phyloP scores from a whole-genome alignment of 202 grass and related monocot species.

The Elaeis oleifera region DNA sequence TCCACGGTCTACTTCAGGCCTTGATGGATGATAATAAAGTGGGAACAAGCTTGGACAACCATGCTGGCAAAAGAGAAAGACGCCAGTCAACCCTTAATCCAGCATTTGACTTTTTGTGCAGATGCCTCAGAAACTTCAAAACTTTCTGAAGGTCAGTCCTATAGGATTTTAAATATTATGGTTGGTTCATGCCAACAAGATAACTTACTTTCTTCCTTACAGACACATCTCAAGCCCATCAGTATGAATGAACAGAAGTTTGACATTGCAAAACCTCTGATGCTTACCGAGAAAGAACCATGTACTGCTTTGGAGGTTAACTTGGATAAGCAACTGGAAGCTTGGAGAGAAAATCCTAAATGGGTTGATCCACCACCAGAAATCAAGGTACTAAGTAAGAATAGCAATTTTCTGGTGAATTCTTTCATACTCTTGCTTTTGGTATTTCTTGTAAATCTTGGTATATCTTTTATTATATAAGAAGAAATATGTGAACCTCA shows the following conservation, averaged over 20 bases:
- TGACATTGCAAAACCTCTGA: constrained; percentile 9
- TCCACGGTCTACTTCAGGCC: not conserved
- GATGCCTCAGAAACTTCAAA: constrained; percentile 64
- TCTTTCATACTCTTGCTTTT: not conserved
- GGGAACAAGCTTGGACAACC: constrained; percentile 13
- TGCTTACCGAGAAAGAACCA: constrained; percentile 13
- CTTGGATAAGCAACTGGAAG: constrained; percentile 66
- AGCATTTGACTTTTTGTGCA: constrained; percentile 47
- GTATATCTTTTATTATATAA: not conserved
- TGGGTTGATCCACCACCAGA: constrained; percentile 59
- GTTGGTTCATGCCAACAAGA: not conserved
- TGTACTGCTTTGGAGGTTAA: constrained; percentile 22
- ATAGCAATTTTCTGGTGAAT: not conserved
- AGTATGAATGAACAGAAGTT: constrained; percentile 24
- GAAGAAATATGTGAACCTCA: too few relatives aligned
- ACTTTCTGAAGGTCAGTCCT: constrained; percentile 46
- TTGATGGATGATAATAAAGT: constrained; percentile 29
- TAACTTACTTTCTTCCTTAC: constrained; percentile 10
- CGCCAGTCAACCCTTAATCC: constrained; percentile 16
- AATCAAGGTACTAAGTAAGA: constrained; percentile 54
- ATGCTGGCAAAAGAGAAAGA: constrained; percentile 18
- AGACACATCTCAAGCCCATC: constrained; percentile 56
- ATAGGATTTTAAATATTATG: not conserved
- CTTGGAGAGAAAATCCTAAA: constrained; percentile 59
- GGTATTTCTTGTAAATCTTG: not conserved